Evolutionary conservation across 257 asterid species (phyloP).

Genomic region (Rauvolfia tetraphylla): DNA sequence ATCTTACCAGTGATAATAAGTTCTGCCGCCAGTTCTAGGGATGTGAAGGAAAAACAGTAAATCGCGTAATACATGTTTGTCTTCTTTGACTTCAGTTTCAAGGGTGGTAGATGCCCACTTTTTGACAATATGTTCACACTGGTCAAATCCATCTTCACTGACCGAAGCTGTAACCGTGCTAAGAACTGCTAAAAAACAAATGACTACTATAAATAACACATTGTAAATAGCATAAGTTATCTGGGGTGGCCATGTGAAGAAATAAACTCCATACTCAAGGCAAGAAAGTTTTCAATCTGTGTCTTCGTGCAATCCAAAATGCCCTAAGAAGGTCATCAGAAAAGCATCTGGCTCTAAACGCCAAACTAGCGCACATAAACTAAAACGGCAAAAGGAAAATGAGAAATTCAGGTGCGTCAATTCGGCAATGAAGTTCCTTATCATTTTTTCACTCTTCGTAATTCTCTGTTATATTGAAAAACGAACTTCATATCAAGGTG

Average conservation of each 20-base stretch:
- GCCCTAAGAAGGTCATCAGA: neutral
- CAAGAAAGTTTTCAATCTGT: neutral
- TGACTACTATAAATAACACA: neutral
- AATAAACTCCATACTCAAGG: neutral
- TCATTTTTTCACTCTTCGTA: neutral
- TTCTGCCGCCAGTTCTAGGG: conserved; percentile 97
- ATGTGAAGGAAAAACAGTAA: conserved; percentile 93
- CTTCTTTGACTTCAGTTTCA: conserved; percentile 48
- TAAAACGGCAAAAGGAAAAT: neutral
- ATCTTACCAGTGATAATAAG: conserved; percentile 82
- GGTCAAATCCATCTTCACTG: conserved; percentile 40
- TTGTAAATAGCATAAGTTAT: neutral
- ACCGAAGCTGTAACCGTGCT: conserved; percentile 36
- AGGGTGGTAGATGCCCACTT: conserved; percentile 81
- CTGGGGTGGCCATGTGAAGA: neutral
- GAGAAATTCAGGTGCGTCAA: neutral
- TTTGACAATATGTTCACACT: conserved; percentile 62
- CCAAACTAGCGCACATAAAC: neutral
- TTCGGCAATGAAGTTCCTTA: neutral
- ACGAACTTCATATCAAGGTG: neutral
- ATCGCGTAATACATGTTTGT: conserved; percentile 66
- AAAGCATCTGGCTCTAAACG: neutral
- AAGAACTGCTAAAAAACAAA: conserved; percentile 35
- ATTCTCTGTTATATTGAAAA: neutral
- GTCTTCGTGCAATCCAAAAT: neutral